Base-by-base conservation (phyloP, 306 rosid genomes). In the Inga oerstediana region DNA sequence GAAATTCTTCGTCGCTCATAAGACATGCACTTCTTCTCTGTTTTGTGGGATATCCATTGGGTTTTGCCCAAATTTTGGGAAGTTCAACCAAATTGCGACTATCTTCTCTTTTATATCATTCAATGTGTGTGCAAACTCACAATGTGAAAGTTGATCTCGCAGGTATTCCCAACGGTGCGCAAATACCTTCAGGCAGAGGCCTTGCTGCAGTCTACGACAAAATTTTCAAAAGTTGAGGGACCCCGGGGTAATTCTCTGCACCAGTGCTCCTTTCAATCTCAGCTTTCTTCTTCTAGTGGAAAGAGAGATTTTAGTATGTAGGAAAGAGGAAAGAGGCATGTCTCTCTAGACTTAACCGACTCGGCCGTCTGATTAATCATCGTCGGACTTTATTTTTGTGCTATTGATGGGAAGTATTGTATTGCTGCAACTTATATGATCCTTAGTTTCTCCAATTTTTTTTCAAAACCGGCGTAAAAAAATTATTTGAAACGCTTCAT, bases 161-260 rank as follows among this genome's bases (percentile, higher is more conserved):
- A 92, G 92, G 81, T 80, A 64, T 81, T 79, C 87, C 14, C 76
- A 45, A 45, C 59, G 59, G 41, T 75, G 79, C 72, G 74, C 87
- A 41, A 81, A 72, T 76, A 71, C 76, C 41, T 79, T 58, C 35
- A 77, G 81, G 67, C 71, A 82, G 51, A 69, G 80, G 81, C 45
- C 79, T 79, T 66, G 74, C 70, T 82, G 76, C 89, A 82, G 71
- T 74, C 10, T 83, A 43, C 90, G 32, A 44, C 68, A 84, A 52
- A 65, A 32, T 32, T 83, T 90, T 43, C 68, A 73, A 66, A 76
- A 68, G 39, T 71, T 79, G 5, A 78, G 77, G 68, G 79, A 14
- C 62, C 81, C 64, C 37, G 80, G 65, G 93, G 89, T 87, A 80
- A 83, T 80, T 80, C 74, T 71, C 37, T 5, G 15, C 58, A 34